phyloP scores from a whole-genome alignment of 768 basidiomycete species.

The Trichaptum fuscoviolaceum region DNA sequence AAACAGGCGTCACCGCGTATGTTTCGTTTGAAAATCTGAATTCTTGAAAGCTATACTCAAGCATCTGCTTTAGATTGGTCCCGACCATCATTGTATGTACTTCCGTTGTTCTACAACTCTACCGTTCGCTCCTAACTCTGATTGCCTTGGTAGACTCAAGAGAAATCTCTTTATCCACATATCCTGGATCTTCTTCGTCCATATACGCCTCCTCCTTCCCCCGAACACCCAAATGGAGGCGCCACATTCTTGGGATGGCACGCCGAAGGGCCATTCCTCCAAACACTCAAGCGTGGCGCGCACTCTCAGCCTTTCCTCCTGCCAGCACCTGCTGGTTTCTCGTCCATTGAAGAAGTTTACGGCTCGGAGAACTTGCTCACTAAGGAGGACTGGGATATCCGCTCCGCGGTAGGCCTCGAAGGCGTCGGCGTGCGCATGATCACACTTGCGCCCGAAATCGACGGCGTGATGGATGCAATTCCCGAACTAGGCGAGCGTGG shows the following conservation, averaged over 20 bases:
- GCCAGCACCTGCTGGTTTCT: conserved; percentile 55
- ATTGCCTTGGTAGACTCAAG: conserved; percentile 56
- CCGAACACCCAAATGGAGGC: conserved; percentile 25
- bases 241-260: conserved; percentile 87
- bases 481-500: conserved; percentile 55
- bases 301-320: conserved; percentile 67
- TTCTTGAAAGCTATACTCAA: conserved; percentile 3
- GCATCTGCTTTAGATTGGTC: conserved; percentile 16
- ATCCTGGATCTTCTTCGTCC: conserved; percentile 65
- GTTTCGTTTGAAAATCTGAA: conserved; percentile 25
- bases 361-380: conserved; percentile 58
- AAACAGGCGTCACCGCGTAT: conserved; percentile 86
- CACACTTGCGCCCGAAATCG: conserved; percentile 83
- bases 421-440: conserved; percentile 65
- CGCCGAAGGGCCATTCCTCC: conserved; percentile 86
- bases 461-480: conserved; percentile 73
- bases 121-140: conserved; percentile 2
- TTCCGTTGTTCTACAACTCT: conserved; percentile 4
- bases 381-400: conserved; percentile 63
- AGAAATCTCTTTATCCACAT: conserved; percentile 67
- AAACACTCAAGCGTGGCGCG: conserved; percentile 76
- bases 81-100: conserved; percentile 66
- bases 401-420: conserved; percentile 21
- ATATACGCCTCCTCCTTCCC: conserved; percentile 42
- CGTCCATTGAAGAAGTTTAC: conserved; percentile 71